Evolutionary conservation across 805 yeast species (phyloP).

Genomic region (Metschnikowia arizonensis): DNA sequence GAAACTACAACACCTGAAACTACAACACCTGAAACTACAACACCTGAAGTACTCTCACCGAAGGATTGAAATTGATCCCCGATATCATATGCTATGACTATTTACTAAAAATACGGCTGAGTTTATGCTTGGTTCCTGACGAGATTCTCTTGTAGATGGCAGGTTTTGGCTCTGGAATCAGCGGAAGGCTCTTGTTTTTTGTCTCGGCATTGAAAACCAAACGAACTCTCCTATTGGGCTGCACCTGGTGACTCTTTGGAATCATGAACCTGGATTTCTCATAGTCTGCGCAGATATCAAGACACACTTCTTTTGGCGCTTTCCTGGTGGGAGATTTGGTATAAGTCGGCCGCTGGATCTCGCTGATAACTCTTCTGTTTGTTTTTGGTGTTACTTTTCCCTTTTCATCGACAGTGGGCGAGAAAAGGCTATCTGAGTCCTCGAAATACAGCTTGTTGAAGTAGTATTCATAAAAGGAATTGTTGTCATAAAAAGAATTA

Average conservation of each 20-base stretch:
- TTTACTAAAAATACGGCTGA: constrained; percentile 3
- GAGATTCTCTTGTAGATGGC: background rate
- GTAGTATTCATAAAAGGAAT: constrained; percentile 5
- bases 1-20: too few relatives aligned
- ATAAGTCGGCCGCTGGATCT: background rate
- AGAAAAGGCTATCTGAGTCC: constrained; percentile 1
- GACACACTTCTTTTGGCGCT: constrained; percentile 9
- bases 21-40: too few relatives aligned
- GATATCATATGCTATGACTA: background rate
- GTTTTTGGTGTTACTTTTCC: background rate
- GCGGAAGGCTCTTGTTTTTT: background rate
- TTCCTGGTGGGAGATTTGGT: background rate
- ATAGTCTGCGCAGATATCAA: constrained; percentile 19
- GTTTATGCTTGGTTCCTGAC: constrained; percentile 1
- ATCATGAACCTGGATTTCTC: constrained; percentile 19
- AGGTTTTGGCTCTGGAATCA: background rate
- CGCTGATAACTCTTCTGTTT: background rate
- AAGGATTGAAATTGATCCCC: too few relatives aligned
- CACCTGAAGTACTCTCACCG: too few relatives aligned
- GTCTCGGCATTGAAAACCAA: background rate
- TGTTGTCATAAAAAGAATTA: constrained; percentile 4
- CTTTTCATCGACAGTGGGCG: background rate
- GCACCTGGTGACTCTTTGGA: constrained; percentile 8
- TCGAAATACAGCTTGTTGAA: constrained; percentile 1
- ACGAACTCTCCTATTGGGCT: background rate